phyloP scores from a whole-genome alignment of 2,329 filamentous ascomycete genomes.

The Stylonectria norvegica region DNA sequence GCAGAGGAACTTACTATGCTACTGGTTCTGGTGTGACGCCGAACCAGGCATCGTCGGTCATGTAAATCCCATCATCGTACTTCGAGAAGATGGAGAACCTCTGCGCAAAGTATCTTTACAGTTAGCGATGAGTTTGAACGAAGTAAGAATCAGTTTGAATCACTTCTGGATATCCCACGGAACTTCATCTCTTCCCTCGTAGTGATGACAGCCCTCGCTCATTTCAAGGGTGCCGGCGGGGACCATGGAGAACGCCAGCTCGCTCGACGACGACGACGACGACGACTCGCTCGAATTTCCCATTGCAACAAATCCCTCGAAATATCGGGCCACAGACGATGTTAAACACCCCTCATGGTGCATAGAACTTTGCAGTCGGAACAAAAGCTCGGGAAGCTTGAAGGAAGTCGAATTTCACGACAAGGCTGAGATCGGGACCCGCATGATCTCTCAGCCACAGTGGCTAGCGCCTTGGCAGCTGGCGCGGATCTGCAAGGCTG shows the following conservation, averaged over 20 bases:
- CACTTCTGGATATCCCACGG: conserved; percentile 84
- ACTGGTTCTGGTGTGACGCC: conserved; percentile 93
- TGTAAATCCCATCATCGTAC: conserved; percentile 83
- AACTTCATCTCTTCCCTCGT: conserved; percentile 65
- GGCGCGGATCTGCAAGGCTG: conserved; percentile 26
- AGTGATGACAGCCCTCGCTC: conserved; percentile 70
- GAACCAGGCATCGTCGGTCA: conserved; percentile 96
- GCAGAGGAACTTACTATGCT: conserved; percentile 59
- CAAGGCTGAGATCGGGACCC: conserved; percentile 23
- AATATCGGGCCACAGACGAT: no score
- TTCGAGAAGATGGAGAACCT: conserved; percentile 81
- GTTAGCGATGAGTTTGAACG: background rate
- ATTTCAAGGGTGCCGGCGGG: conserved; percentile 47
- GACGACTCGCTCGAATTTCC: conserved; percentile 11
- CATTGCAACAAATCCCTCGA: conserved; percentile 7
- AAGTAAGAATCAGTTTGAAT: conserved; percentile 18
- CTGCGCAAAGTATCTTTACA: conserved; percentile 79
- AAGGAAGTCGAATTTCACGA: conserved; percentile 20
- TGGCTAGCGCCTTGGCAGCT: conserved; percentile 20
- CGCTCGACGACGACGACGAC: no score
- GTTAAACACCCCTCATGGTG: no score
- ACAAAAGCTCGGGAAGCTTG: no score
- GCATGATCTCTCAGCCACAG: conserved; percentile 12
- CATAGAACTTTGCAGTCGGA: no score
- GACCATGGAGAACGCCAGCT: conserved; percentile 32